Base-by-base conservation (phyloP, 257 asterid genomes). In the Ilex aquifolium region DNA sequence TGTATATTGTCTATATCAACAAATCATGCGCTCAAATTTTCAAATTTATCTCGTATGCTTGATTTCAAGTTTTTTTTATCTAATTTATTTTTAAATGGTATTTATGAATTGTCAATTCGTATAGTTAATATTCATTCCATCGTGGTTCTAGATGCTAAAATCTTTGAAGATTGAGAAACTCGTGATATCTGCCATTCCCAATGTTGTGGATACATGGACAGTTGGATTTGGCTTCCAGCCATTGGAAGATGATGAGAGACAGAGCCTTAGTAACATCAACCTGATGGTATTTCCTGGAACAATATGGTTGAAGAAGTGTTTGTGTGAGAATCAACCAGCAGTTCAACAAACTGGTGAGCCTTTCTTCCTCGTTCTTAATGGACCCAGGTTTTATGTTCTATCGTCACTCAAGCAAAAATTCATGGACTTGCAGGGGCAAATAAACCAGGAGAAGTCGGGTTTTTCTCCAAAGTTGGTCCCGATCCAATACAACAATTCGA, bases 271-370 rank as follows among this genome's bases (percentile, higher is more conserved):
- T 72, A 67, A 79, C 70, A 66, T 74, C 65, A 92, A 81, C 80
- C 83, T 93, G 21, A 90, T 90, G 97, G 97, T 93, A 51, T 93
- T 93, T 69, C 97, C 96, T 15, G 96, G 96, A 62, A 64, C 95
- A 1, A 80, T 90, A 49, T 90, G 96, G 96, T 75, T 93, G 73
- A 85, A 82, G 85, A 93, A 87, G 79, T 61, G 61, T 46, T 50
- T 88, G 69, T 77, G 58, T 58, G 75, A 71, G 44, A 72, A 59
- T 60, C 63, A 63, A 44, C 48, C 63, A 56, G 27, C 64, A 2
- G 70, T 58, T 52, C 74, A 75, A 65, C 62, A 8, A 65, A 70
- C 39, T 32, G 85, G 95, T 80, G 68, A 72, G 73, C 11, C 21
- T 54, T 51, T 59, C 56, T 65, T 65, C 50, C 59, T 57, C 36